Evolutionary conservation across 768 basidiomycete species (phyloP).

Genomic region (Tephrocybe sp.): DNA sequence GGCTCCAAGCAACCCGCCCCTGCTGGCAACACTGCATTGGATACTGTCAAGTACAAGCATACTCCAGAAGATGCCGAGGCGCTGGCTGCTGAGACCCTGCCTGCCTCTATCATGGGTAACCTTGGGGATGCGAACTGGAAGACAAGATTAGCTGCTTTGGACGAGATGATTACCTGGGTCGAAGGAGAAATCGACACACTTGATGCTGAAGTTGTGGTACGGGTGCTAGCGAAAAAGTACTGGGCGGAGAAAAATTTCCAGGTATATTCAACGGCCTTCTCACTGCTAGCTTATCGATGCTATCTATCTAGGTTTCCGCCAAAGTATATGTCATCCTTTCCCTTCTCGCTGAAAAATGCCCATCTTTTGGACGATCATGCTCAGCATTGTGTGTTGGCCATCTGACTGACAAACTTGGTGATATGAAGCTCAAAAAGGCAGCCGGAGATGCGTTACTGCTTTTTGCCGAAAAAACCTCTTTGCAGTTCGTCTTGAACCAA

Average conservation of each 20-base stretch:
- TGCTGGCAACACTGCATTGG: conserved; percentile 54
- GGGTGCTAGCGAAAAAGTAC: conserved; percentile 87
- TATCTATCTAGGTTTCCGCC: conserved; percentile 69
- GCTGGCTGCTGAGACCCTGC: conserved; percentile 70
- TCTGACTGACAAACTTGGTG: conserved; percentile 92
- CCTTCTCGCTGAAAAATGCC: conserved; percentile 71
- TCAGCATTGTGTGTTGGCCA: conserved; percentile 78
- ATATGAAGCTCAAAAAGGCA: conserved; percentile 95
- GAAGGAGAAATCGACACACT: conserved; percentile 60
- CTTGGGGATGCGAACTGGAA: conserved; percentile 95
- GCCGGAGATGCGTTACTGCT: conserved; percentile 81
- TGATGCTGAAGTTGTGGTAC: conserved; percentile 86
- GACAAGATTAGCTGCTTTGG: conserved; percentile 78
- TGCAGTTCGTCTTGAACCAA: conserved; percentile 92
- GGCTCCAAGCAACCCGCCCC: conserved; percentile 47
- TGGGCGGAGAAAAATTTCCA: conserved; percentile 99
- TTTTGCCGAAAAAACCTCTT: conserved; percentile 89
- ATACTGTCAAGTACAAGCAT: conserved; percentile 89
- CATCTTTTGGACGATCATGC: conserved; percentile 83
- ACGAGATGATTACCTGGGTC: conserved; percentile 83
- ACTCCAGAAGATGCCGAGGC: conserved; percentile 90
- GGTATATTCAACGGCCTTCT: conserved; percentile 36
- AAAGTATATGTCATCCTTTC: conserved; percentile 82
- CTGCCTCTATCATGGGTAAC: conserved; percentile 63
- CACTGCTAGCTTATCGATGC: conserved; percentile 1